Base-by-base conservation (phyloP, 441 rosid genomes). In the Eutrema salsugineum region DNA sequence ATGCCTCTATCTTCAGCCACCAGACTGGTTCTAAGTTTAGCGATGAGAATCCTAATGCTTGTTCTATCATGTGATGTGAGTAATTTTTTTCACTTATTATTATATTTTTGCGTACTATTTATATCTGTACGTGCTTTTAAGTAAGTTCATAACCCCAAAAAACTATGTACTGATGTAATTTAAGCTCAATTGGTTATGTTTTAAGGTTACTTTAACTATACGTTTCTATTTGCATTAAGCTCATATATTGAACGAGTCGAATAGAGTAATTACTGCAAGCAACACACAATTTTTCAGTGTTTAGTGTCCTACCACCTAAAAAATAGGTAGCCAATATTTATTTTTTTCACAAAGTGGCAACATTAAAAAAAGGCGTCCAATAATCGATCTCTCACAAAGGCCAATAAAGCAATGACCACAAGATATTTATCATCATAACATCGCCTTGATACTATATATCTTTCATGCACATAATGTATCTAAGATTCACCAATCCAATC, bases 1-100 rank as follows among this genome's bases (percentile, higher is more conserved):
- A 82, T n/a, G 78, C 94, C 16, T 78, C 82, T 40, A 74, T 84
- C 35, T 88, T 88, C 32, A 65, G 73, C 33, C 81, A 85, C 62
- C 95, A 86, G 24, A 75, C 91, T 16, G 88, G 89, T 42, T 73
- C 90, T 0, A 75, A 84, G 42, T 89, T 91, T 62, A 91, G 96
- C 57, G 96, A 93, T 51, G 97, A 93, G 53, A 93, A 93, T 46
- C 94, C 97, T 39, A 85, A 89, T 48, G 93, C 84, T 57, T 93
- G 98, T 68, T 79, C 84, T 39, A 65, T 91, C 2, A 93, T 85
- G 98, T 91, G 80, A 87, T 4, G 2, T 10, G 28, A 0, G n/a
- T n/a, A n/a, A 17, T 51, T 11, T 36, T 22, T 39, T 17, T 8
- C 22, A 44, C n/a, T 24, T 24, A 0, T 24, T 4, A 14, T 57